Evolutionary conservation across 2,329 filamentous ascomycete species (phyloP).

Genomic region (Fusarium sp.): DNA sequence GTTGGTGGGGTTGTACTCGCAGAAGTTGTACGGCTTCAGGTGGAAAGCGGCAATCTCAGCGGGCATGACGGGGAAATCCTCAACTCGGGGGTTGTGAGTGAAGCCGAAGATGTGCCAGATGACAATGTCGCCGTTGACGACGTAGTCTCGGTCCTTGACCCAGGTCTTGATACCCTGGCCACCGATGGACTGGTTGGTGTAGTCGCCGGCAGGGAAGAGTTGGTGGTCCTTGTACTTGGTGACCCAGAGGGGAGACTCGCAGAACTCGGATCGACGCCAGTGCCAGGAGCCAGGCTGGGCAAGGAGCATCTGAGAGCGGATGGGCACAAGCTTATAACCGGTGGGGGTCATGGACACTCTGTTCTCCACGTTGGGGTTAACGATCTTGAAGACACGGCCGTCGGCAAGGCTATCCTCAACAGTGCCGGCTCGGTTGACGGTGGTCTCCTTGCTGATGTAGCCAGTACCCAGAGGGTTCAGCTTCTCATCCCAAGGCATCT

Average conservation of each 20-base stretch:
- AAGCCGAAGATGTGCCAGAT: slow-evolving; percentile 93
- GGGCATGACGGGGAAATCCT: slow-evolving; percentile 74
- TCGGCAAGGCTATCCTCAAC: neutral
- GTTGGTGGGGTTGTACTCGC: slow-evolving; percentile 60
- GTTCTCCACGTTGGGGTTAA: neutral
- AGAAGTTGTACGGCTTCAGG: slow-evolving; percentile 64
- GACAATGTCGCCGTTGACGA: slow-evolving; percentile 84
- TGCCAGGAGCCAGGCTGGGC: slow-evolving; percentile 56
- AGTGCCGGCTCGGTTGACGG: neutral
- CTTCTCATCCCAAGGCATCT: slow-evolving; percentile 8
- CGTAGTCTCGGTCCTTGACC: slow-evolving; percentile 39
- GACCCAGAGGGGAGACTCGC: slow-evolving; percentile 57
- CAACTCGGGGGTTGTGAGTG: slow-evolving; percentile 72
- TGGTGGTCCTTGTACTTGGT: slow-evolving; percentile 49
- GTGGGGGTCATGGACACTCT: slow-evolving; percentile 45
- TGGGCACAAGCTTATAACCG: slow-evolving; percentile 60
- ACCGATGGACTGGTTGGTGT: slow-evolving; percentile 62
- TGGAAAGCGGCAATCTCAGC: slow-evolving; percentile 63
- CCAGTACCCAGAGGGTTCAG: slow-evolving; percentile 45
- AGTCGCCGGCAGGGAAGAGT: slow-evolving; percentile 55
- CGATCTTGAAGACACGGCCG: neutral
- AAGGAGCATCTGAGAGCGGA: slow-evolving; percentile 61
- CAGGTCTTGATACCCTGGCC: slow-evolving; percentile 52
- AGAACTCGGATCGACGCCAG: slow-evolving; percentile 56
- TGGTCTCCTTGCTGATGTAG: slow-evolving; percentile 55